These are phyloP conservation scores for Somion occarium DNA, from an alignment of 1,284 basidiomycete genomes.

Conservation along the genomic window DNA sequence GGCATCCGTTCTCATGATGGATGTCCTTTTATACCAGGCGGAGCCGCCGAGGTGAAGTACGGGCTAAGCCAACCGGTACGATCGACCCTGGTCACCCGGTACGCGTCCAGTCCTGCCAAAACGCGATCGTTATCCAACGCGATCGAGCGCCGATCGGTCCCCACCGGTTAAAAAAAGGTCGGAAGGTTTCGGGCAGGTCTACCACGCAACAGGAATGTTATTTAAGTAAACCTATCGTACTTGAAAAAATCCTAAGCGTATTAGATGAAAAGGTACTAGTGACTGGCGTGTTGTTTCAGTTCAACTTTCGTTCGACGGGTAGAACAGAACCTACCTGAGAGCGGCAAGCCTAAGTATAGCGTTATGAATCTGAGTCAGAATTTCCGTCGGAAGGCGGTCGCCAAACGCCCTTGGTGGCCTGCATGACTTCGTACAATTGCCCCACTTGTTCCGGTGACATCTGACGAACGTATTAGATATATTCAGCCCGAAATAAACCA, in stretches of 20 bases:
- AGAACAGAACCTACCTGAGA: no score
- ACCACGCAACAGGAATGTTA: no score
- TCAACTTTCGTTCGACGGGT: no score
- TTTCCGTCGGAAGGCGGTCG: conserved; percentile 38
- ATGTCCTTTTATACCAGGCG: conserved; percentile 6
- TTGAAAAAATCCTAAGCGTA: no score
- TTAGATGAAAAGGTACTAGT: no score
- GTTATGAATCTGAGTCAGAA: background rate
- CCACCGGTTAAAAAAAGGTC: background rate
- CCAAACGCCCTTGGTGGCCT: conserved; percentile 83
- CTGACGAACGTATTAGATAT: conserved; percentile 30
- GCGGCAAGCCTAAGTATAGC: no score
- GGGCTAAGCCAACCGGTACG: background rate
- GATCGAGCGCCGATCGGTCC: background rate
- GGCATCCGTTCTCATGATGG: conserved; percentile 1
- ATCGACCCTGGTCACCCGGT: background rate
- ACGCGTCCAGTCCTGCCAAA: background rate
- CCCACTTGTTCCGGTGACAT: conserved; percentile 91
- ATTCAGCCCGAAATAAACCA: background rate
- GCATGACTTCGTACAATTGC: conserved; percentile 91
- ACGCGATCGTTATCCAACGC: background rate
- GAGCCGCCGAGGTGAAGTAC: background rate
- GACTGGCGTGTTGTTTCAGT: no score
- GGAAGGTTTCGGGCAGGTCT: background rate
- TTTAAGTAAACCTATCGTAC: no score